phyloP scores from a whole-genome alignment of 1,284 basidiomycete genomes.

The Fomitopsis palustris region DNA sequence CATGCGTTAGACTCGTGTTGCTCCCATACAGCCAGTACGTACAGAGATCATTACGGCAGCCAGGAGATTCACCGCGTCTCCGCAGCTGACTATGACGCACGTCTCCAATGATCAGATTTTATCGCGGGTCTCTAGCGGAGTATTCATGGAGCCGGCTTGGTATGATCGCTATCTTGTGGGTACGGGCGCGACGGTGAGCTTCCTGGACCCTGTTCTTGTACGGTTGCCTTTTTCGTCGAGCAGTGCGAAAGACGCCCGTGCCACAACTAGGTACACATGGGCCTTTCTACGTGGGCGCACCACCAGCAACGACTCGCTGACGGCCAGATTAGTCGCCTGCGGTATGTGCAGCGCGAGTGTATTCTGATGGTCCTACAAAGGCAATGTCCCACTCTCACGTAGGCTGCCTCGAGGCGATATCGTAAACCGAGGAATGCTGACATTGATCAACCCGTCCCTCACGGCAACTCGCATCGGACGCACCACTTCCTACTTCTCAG shows the following conservation, averaged over 20 bases:
- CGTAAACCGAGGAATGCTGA: conserved; percentile 10
- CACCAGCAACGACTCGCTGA: background rate
- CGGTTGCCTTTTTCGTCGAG: conserved; percentile 7
- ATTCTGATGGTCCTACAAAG: background rate
- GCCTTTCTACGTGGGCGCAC: background rate
- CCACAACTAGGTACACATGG: background rate
- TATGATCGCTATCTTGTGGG: background rate
- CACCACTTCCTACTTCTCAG: background rate
- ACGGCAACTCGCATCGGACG: background rate
- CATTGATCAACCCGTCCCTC: background rate
- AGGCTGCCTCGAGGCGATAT: conserved; percentile 19
- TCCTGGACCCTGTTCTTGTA: conserved; percentile 4
- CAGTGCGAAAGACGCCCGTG: background rate
- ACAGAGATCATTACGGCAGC: background rate
- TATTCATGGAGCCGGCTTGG: background rate
- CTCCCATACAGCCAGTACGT: background rate
- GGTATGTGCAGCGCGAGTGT: background rate
- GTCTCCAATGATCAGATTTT: background rate
- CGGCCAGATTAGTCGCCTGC: background rate
- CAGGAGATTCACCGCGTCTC: background rate
- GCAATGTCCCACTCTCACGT: conserved; percentile 2
- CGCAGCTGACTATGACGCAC: background rate
- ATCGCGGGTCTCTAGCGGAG: background rate
- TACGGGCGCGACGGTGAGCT: background rate
- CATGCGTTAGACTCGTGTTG: background rate